Percentiles rank a stretch among this genome's conserved stretches.
These are phyloP conservation scores for Ophiostoma montium DNA, from an alignment of 2,329 filamentous ascomycete genomes.

Conservation along the genomic window DNA sequence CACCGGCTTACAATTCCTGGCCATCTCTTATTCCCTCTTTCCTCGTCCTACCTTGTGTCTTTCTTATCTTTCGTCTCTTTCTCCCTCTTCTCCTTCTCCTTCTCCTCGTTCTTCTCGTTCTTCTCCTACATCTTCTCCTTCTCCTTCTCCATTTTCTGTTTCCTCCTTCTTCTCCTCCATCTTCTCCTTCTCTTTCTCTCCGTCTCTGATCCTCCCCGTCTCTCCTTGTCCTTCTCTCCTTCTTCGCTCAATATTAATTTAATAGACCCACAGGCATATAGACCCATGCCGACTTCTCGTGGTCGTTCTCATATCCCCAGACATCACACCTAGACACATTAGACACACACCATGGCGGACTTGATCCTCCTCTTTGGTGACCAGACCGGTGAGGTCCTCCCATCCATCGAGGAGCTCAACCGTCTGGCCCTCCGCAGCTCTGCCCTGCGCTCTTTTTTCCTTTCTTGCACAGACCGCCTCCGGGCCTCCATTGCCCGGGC, in stretches of 20 bases:
- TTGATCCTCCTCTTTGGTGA: constrained; percentile 52
- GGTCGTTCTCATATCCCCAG: too few species aligned
- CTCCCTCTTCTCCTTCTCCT: background rate
- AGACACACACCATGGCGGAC: constrained; percentile 23
- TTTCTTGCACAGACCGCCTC: background rate
- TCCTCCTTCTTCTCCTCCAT: background rate
- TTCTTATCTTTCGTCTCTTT: background rate
- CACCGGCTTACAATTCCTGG: too few species aligned
- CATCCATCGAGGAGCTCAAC: constrained; percentile 42
- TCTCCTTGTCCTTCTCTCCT: background rate
- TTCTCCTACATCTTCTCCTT: too few species aligned
- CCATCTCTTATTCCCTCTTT: background rate
- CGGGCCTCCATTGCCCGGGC: constrained; percentile 2
- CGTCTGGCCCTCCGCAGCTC: constrained; percentile 48
- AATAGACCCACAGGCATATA: too few species aligned
- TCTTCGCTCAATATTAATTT: too few species aligned
- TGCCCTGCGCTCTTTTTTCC: background rate
- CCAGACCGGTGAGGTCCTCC: constrained; percentile 40
- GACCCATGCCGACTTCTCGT: too few species aligned
- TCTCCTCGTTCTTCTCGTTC: background rate
- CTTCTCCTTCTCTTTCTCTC: background rate
- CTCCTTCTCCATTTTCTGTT: too few species aligned
- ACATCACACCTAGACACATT: background rate
- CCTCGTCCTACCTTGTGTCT: background rate
- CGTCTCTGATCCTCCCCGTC: background rate